Evolutionary conservation across 2,329 filamentous ascomycete genomes (phyloP), one percentile per base, ranked within the genome.

Genomic region (Endoconidiophora polonica): DNA sequence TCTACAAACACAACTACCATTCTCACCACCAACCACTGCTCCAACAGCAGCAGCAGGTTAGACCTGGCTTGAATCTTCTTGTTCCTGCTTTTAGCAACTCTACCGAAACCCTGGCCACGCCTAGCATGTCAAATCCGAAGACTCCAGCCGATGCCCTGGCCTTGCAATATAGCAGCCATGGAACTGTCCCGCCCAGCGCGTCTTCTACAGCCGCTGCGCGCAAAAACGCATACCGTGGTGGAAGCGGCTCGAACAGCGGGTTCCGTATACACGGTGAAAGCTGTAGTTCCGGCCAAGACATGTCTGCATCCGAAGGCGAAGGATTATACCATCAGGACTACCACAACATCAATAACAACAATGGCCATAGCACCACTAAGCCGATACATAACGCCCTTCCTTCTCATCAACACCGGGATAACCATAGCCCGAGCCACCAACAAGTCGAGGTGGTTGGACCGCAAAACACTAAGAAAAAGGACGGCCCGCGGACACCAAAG

Each of bases 401-500:
- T 10, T 10, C 26, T 10, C 26, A 33, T 10, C 26, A 33, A 3
- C 7, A 33, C 12, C 7, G 26, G 2, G 26, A 33, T 9, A 33
- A 10, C 26, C 26, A 33, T 33, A 33, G 26, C 26, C 26, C 26
- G 26, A 33, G 26, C 26, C 26, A 33, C 7, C 26, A 33, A 33
- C 26, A 33, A 5, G 26, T 33, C 26, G 26, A 7, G 2, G 26
- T 33, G 7, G 26, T 7, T 9, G 26, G 7, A 10, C 26, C 26
- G 12, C n/a, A 7, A 12, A 38, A 20, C 18, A 36, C n/a, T n/a
- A 38, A 37, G 24, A 22, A 22, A 18, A 41, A 49, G 18, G 47
- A 49, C 22, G 58, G 60, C 9, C 60, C 61, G 0, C 54, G 44
- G 3, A 63, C 61, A 0, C 61, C 61, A 0, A 61, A 56, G 23